Evolutionary conservation across 192 early-diverging fungal genomes (phyloP), one percentile per base, ranked within the genome.

Genomic region (Coemansia sp.): DNA sequence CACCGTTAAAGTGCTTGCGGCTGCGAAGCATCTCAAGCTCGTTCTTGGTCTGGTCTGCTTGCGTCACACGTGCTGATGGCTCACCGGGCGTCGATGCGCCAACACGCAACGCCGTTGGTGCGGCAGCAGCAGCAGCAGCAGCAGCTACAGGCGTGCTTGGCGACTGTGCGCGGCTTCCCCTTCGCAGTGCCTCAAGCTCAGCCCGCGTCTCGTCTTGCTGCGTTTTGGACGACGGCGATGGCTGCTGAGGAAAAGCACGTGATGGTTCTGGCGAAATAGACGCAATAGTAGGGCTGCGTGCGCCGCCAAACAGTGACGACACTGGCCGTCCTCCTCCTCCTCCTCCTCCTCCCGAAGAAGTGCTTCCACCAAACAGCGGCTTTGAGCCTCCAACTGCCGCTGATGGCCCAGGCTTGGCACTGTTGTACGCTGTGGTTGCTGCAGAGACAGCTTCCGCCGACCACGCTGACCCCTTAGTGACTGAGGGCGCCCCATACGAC

Each of bases 1-100:
- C 61, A n/a, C 66, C 46, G 53, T 76, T 76, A 11, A 81, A 61
- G 56, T 76, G 32, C 15, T 71, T 74, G 43, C 79, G 79, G 54
- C 32, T 81, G 63, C 79, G 73, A 45, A 81, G 74, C 74, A 81
- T 73, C 48, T 81, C 79, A 13, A 81, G 65, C 64, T 81, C 79
- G 49, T 49, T 76, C 63, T 73, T 76, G 9, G 79, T 81, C 70
- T 81, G 79, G 59, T 81, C 79, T 1, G 79, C 79, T 61, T 81
- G 79, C 22, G 79, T 52, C 33, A 73, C 54, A 14, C 48, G 62
- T 6, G 74, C 56, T 19, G 79, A 75, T 14, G 79, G 70, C 62
- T 81, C 79, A 3, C 34, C 52, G 5, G 79, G 59, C 29, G 70
- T 45, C 41, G 38, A 45, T 11, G 63, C 41, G 36, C 77, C 63